Evolutionary conservation across 2,329 filamentous ascomycete species (phyloP), one percentile per base, ranked within the genome.

Genomic region (Leptographium lundbergii): DNA sequence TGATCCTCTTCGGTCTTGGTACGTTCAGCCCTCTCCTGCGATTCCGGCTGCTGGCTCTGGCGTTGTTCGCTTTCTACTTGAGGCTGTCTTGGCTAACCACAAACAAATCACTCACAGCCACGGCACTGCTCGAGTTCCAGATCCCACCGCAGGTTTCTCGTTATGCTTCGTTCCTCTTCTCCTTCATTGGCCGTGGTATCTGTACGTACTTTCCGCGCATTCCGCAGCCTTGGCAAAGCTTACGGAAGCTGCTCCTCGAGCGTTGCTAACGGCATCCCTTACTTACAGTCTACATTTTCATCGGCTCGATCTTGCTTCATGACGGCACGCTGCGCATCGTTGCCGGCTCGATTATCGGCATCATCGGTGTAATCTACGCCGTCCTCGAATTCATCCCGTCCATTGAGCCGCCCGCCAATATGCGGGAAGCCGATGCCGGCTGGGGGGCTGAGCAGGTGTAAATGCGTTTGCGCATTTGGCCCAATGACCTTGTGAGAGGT

Each of bases 121-220:
- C 89, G 64, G 87, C 79, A 53, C 79, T 87, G 55, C 81, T 91
- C 66, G 94, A 99, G 75, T 95, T 97, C 77, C 88, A 96, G 74
- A 92, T 96, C 67, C 92, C 94, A 56, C 89, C 91, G 61, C 91
- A 96, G 72, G 81, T 96, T 58, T 87, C 91, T 60, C 87, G 90
- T 75, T 96, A 97, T 77, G 92, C 91, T 58, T 95, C 90, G 13
- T 99, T 99, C 79, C 86, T 97, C 74, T 97, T 97, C 79, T 95
- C 89, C 60, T 97, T 99, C 80, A 76, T 97, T 66, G 94, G 94
- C 62, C 91, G 94, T 70, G 94, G 94, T 74, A 80, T 90, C 71
- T 97, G 91, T 96, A 84, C 75, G 90, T 54, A 42, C 10, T 25
- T 51, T 17, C 48, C 17, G n/a, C n/a, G 24, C 45, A 25, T 45